Conservation (phyloP, 2,329 filamentous ascomycete species). For the Neoarthrinium moseri region DNA sequence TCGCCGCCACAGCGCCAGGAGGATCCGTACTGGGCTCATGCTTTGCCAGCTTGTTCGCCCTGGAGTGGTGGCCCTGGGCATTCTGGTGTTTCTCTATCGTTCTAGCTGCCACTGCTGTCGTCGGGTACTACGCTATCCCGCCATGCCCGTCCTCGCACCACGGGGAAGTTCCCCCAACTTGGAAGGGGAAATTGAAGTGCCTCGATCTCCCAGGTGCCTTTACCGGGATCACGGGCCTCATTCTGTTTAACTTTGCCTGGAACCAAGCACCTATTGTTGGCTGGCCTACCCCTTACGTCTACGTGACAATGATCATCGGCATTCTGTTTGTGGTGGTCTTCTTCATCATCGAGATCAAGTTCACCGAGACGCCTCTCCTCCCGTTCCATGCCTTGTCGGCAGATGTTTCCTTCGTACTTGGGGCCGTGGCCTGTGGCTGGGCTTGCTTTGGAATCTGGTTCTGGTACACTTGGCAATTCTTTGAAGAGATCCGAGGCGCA, state of each 20-base stretch:
- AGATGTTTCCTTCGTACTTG: conserved; percentile 55
- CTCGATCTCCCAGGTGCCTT: conserved; percentile 25
- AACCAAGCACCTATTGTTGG: conserved; percentile 55
- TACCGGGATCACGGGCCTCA: conserved; percentile 45
- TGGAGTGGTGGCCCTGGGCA: conserved; percentile 30
- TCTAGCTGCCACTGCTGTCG: conserved; percentile 20
- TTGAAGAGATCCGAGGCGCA: conserved; percentile 38
- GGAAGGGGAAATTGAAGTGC: conserved; percentile 13
- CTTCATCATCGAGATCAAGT: conserved; percentile 46
- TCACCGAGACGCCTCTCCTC: conserved; percentile 51
- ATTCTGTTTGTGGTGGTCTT: conserved; percentile 47
- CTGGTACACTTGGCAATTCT: conserved; percentile 50
- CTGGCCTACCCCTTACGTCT: conserved; percentile 50
- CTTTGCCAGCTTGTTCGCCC: conserved; percentile 25
- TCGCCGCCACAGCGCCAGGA: conserved; percentile 31
- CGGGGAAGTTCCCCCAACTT: background rate
- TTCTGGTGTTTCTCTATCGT: conserved; percentile 26
- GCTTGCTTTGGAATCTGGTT: conserved; percentile 52
- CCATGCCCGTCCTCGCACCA: conserved; percentile 8
- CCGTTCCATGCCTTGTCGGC: conserved; percentile 50
- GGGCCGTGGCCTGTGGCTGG: conserved; percentile 53
- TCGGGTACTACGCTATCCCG: conserved; percentile 19
- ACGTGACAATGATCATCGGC: conserved; percentile 50
- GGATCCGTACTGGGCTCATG: conserved; percentile 29
- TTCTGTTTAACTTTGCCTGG: conserved; percentile 59